Base-by-base conservation (phyloP, 1,284 basidiomycete species). In the Mixia osmundae region DNA sequence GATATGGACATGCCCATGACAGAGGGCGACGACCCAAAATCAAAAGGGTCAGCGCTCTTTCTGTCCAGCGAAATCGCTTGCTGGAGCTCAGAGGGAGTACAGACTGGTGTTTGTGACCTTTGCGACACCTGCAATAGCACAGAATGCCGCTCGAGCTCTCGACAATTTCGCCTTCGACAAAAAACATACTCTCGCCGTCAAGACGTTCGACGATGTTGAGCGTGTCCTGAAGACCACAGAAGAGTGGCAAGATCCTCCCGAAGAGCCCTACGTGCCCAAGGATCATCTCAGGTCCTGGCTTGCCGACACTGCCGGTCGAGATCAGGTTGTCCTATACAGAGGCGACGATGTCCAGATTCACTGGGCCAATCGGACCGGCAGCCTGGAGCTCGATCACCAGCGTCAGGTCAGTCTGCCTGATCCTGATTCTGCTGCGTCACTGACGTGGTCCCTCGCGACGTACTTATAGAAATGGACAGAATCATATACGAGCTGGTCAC, bases 401-500 rank as follows among this genome's bases (percentile, higher is more conserved):
- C 75, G 73, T 64, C 67, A 65, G 38, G 77, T 77, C 44, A 46
- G 69, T 41, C 57, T 36, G 7, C 16, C 19, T 14, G 20, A 12
- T 12, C 33, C 5, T 14, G 24, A 18, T 21, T 14, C 4, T 25
- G 6, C 3, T n/a, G n/a, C 10, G 14, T n/a, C 10, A 10, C 36
- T 32, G 19, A 42, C 32, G n/a, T 3, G 7, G n/a, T n/a, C n/a
- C n/a, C n/a, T n/a, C 3, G 10, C 25, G 14, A 5, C 14, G 18
- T 12, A 3, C 7, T 35, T 42, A 19, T 52, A 79, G 71, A 72
- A 77, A 55, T 97, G 91, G 85, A 94, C 83, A 51, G 85, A 97
- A 53, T 74, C 91, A 30, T 99, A 95, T 60, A 76, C 87, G 28
- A 76, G 80, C 34, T 99, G 91, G 91, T 95, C 91, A 25, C 87